Conservation (phyloP, 208 protist genomes). For the Crithidia bombi region DNA sequence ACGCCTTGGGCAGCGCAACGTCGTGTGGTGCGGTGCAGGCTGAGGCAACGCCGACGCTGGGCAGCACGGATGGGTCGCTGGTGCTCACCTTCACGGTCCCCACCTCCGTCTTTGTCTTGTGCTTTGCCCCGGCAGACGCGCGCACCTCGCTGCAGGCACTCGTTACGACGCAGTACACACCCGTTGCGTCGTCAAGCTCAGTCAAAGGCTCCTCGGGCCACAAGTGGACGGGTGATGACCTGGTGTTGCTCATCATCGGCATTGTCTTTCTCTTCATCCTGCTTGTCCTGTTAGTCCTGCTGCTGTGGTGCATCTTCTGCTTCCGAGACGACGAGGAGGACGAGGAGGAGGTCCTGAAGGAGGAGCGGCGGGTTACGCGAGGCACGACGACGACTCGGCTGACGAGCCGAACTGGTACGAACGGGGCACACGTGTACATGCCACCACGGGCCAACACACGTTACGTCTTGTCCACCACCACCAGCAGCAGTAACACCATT, state of each 20-base stretch:
- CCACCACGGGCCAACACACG: conserved; percentile 78
- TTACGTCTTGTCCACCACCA: conserved; percentile 54
- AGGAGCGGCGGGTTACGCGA: conserved; percentile 16
- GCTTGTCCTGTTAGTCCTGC: conserved; percentile 58
- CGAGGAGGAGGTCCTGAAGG: not conserved
- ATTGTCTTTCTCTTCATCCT: conserved; percentile 78
- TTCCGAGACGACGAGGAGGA: conserved; percentile 17
- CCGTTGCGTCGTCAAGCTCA: conserved; percentile 3
- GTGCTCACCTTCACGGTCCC: conserved; percentile 48
- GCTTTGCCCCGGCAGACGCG: conserved; percentile 69
- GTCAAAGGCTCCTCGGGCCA: not conserved
- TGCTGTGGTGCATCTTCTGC: conserved; percentile 74
- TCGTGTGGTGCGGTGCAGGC: conserved; percentile 35
- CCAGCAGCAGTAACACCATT: no score
- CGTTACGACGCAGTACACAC: conserved; percentile 28
- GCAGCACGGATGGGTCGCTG: conserved; percentile 29
- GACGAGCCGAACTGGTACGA: not conserved
- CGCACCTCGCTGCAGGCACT: conserved; percentile 44
- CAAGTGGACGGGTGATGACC: conserved; percentile 59
- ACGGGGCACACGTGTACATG: conserved; percentile 45
- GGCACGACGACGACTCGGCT: conserved; percentile 13
- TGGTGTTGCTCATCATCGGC: conserved; percentile 78
- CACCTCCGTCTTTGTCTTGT: conserved; percentile 49
- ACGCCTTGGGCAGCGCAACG: conserved; percentile 46
- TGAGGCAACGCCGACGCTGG: conserved; percentile 24